Evolutionary conservation across 306 rosid species (phyloP).

Genomic region (Vicia sativa): DNA sequence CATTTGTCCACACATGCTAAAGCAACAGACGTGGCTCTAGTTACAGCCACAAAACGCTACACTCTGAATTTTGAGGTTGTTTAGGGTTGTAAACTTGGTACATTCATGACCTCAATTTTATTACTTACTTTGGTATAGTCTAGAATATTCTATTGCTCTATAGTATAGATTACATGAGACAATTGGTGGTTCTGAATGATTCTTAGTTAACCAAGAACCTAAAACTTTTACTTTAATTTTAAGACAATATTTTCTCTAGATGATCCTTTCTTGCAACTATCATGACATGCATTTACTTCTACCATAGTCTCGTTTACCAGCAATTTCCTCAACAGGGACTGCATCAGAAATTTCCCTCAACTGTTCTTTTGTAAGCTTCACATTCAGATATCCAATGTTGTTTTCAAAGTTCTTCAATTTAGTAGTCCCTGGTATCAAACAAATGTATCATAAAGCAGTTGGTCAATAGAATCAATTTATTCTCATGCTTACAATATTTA

Average conservation of each 20-base stretch:
- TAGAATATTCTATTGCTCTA: too few species aligned
- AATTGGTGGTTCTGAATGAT: too few species aligned
- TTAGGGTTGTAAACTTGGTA: constrained; percentile 15
- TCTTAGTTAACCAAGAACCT: too few species aligned
- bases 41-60: background rate
- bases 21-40: constrained; percentile 44
- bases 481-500: constrained; percentile 3
- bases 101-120: background rate
- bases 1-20: too few species aligned
- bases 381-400: constrained; percentile 60
- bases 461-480: constrained; percentile 16
- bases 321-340: constrained; percentile 57
- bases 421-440: constrained; percentile 59
- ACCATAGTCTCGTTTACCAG: constrained; percentile 52
- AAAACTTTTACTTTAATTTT: too few species aligned
- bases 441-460: constrained; percentile 28
- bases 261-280: too few species aligned
- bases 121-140: background rate
- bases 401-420: constrained; percentile 59
- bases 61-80: background rate
- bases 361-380: constrained; percentile 62
- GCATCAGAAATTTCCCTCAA: constrained; percentile 63
- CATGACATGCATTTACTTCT: too few species aligned
- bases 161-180: too few species aligned
- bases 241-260: too few species aligned